phyloP scores from a whole-genome alignment of 176 grass and related monocot species.

The Lolium multiflorum region DNA sequence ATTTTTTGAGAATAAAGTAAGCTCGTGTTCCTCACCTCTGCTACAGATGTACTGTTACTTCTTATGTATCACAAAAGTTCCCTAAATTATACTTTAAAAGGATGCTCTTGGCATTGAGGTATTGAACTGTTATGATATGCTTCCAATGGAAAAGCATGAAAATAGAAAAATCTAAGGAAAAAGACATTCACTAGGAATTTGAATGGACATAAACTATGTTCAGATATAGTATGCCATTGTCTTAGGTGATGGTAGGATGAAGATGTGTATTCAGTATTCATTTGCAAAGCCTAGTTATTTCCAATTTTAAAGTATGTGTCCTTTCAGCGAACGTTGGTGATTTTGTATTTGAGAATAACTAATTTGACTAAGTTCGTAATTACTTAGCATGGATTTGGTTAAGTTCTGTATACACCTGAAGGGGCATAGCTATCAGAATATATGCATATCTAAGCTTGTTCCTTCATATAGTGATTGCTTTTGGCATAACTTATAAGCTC shows the following conservation, averaged over 20 bases:
- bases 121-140: slow-evolving; percentile 30
- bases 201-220: slow-evolving; percentile 9
- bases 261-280: not conserved
- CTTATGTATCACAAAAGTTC: slow-evolving; percentile 27
- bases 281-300: slow-evolving; percentile 20
- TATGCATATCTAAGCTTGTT: not conserved
- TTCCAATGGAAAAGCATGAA: slow-evolving; percentile 32
- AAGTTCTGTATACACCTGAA: slow-evolving; percentile 17
- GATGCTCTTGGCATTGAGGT: slow-evolving; percentile 26
- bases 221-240: slow-evolving; percentile 19
- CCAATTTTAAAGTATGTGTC: slow-evolving; percentile 6
- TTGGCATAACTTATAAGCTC: slow-evolving; percentile 24
- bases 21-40: slow-evolving; percentile 40
- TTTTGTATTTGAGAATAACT: not conserved
- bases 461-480: not conserved
- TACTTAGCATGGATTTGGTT: slow-evolving; percentile 8
- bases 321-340: not conserved
- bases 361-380: not conserved
- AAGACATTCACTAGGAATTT: not conserved
- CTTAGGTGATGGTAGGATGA: not conserved
- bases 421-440: not conserved
- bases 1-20: slow-evolving; percentile 88
- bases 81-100: slow-evolving; percentile 20
- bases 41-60: slow-evolving; percentile 28
- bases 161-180: not conserved